Evolutionary conservation across 2,329 filamentous ascomycete species (phyloP).

Genomic region (Colletotrichum australisinense): DNA sequence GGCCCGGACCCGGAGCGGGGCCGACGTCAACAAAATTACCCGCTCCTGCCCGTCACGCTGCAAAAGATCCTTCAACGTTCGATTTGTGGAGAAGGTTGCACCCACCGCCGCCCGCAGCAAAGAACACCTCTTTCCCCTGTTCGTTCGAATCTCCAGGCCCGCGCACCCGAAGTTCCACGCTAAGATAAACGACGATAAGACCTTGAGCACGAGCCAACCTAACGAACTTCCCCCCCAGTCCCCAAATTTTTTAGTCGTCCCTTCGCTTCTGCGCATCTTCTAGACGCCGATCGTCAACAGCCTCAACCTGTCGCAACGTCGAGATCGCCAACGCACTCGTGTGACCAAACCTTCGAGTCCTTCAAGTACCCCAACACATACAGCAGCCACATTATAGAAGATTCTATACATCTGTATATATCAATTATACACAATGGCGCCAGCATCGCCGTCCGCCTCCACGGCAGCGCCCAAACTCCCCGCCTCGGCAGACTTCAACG

Average conservation of each 20-base stretch:
- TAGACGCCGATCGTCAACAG: not conserved
- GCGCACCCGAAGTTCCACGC: not conserved
- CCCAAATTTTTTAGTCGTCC: not conserved
- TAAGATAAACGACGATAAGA: conserved; percentile 8
- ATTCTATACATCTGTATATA: not conserved
- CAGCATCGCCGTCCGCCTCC: conserved; percentile 39
- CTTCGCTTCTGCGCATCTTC: not conserved
- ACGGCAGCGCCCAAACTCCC: conserved; percentile 45
- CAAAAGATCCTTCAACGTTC: not conserved
- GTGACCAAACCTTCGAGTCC: no score
- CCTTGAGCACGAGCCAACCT: not conserved
- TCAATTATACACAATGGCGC: not conserved
- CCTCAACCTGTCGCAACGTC: not conserved
- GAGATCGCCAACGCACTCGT: not conserved
- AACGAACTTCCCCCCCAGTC: not conserved
- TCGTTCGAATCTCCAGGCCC: not conserved
- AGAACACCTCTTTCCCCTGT: not conserved
- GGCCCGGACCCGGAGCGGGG: conserved; percentile 11
- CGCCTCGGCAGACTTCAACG: conserved; percentile 50
- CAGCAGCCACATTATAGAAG: not conserved
- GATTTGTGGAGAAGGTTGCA: conserved; percentile 12
- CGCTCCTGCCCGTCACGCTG: not conserved
- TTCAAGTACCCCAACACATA: no score
- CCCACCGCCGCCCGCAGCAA: not conserved
- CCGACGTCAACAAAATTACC: not conserved